Percentiles rank a stretch among this genome's conserved stretches.
Conservation (phyloP, 1,284 basidiomycete genomes). For the Marasmius sp. region DNA sequence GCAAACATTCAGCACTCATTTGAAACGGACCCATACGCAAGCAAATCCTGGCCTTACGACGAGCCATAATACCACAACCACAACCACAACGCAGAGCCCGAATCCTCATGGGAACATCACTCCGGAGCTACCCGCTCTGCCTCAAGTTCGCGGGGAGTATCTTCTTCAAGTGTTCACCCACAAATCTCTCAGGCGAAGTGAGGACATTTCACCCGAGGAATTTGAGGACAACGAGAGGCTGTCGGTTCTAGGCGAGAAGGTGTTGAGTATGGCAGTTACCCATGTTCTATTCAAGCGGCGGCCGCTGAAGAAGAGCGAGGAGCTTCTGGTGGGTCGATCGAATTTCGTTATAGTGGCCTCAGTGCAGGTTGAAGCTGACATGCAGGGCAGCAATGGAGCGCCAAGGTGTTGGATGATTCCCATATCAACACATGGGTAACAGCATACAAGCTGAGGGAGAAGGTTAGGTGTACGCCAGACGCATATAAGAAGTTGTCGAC, state of each 20-base stretch:
- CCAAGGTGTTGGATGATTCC: constrained; percentile 38
- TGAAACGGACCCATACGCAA: neutral
- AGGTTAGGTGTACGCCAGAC: constrained; percentile 56
- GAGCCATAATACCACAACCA: neutral
- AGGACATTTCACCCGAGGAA: constrained; percentile 38
- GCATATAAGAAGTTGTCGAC: constrained; percentile 31
- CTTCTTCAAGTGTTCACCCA: constrained; percentile 70
- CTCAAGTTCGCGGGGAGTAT: constrained; percentile 44
- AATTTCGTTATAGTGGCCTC: constrained; percentile 1
- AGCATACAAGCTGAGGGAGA: constrained; percentile 55
- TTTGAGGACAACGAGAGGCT: constrained; percentile 62
- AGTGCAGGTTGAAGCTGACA: constrained; percentile 4
- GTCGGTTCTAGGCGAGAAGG: constrained; percentile 49
- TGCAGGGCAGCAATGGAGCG: constrained; percentile 31
- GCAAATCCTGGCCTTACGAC: neutral
- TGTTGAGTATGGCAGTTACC: constrained; percentile 51
- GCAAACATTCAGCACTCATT: neutral
- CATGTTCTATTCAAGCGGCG: constrained; percentile 50
- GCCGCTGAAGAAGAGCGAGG: constrained; percentile 48
- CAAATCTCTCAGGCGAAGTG: constrained; percentile 51
- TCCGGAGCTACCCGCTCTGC: constrained; percentile 27
- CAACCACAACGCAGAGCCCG: neutral
- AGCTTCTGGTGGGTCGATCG: constrained; percentile 46
- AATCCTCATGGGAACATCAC: neutral
- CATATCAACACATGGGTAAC: constrained; percentile 59